phyloP scores from a whole-genome alignment of 164 flowering plant genomes.

The Stephania yunnanensis region DNA sequence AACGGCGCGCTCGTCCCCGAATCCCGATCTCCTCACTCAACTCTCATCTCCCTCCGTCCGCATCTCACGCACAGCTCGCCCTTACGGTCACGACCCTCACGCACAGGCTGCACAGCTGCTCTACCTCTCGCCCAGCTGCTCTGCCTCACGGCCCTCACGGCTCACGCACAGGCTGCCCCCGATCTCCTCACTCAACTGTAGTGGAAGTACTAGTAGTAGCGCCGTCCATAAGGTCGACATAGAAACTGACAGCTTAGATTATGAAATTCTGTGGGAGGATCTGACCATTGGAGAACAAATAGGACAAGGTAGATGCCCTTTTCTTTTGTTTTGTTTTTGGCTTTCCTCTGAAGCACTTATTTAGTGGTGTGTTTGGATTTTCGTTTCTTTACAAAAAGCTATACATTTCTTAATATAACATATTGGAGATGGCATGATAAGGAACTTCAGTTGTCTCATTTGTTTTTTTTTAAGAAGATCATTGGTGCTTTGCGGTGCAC shows the following conservation, averaged over 20 bases:
- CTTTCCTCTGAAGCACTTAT: background rate
- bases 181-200: too few relatives aligned
- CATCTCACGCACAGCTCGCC: too few relatives aligned
- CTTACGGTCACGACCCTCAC: too few relatives aligned
- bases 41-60: too few relatives aligned
- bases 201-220: slow-evolving; percentile 82
- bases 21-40: too few relatives aligned
- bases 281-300: slow-evolving; percentile 84
- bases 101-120: too few relatives aligned
- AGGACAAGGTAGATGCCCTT: slow-evolving; percentile 69
- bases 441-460: background rate
- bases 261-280: slow-evolving; percentile 96
- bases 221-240: slow-evolving; percentile 62
- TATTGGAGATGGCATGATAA: background rate
- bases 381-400: background rate
- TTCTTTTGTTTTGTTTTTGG: background rate
- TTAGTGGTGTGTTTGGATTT: background rate
- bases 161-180: too few relatives aligned
- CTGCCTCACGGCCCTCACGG: too few relatives aligned
- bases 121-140: too few relatives aligned
- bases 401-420: slow-evolving; percentile 1
- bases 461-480: background rate
- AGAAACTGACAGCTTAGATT: slow-evolving; percentile 76
- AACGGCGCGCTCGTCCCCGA: too few relatives aligned
- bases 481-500: background rate